phyloP scores from a whole-genome alignment of 768 basidiomycete species.

The Piloderma croceum region DNA sequence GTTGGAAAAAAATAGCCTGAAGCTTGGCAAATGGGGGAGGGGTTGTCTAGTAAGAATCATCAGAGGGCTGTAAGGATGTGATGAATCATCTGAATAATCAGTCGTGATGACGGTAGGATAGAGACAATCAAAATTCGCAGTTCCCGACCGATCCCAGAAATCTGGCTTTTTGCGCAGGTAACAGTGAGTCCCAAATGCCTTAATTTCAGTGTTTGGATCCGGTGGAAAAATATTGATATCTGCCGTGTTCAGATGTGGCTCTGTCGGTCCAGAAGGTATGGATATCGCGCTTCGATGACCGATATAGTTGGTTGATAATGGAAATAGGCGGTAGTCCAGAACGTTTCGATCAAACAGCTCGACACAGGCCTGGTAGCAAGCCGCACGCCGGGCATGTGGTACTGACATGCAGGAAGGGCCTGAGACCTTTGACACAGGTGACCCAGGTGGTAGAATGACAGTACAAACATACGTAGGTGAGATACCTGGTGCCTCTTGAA shows the following conservation, averaged over 20 bases:
- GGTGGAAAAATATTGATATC: no score
- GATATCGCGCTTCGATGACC: no score
- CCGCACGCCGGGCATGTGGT: constrained; percentile 51
- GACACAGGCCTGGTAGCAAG: constrained; percentile 53
- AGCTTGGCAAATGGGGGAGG: constrained; percentile 49
- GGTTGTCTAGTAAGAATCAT: constrained; percentile 62
- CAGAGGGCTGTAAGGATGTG: constrained; percentile 49
- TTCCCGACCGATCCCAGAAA: constrained; percentile 55
- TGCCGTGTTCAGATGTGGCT: no score
- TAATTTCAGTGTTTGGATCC: constrained; percentile 15
- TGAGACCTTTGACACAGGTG: constrained; percentile 34
- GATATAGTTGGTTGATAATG: constrained; percentile 26
- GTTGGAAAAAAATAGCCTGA: constrained; percentile 58
- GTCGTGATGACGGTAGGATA: constrained; percentile 54
- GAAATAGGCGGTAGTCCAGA: constrained; percentile 48
- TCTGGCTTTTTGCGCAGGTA: constrained; percentile 57
- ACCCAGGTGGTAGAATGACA: constrained; percentile 40
- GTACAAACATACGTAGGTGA: constrained; percentile 39
- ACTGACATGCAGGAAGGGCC: constrained; percentile 43
- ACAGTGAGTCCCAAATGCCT: constrained; percentile 42
- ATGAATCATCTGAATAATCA: constrained; percentile 19
- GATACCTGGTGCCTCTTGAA: constrained; percentile 23
- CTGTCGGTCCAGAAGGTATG: no score
- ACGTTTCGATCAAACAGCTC: constrained; percentile 44
- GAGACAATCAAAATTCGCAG: constrained; percentile 29